Evolutionary conservation across 129 eudicot genomes (phyloP).

Genomic region (Ambrosia trifida): DNA sequence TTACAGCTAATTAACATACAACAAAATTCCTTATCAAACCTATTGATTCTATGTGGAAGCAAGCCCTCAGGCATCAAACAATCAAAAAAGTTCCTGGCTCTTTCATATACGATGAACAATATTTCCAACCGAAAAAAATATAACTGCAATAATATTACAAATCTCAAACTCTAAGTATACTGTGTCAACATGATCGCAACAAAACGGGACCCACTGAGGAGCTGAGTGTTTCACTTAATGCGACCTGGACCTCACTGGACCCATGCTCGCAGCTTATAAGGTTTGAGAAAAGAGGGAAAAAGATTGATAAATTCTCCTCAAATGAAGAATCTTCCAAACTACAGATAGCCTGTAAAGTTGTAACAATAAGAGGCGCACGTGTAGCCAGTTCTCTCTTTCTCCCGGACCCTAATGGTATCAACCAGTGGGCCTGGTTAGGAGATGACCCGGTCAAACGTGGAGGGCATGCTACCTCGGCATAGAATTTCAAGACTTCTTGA

Average conservation of each 20-base stretch:
- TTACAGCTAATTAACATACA: conserved; percentile 42
- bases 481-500: conserved; percentile 66
- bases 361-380: conserved; percentile 79
- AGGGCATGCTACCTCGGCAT: conserved; percentile 52
- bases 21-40: conserved; percentile 36
- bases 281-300: conserved; percentile 73
- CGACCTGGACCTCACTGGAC: conserved; percentile 79
- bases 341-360: conserved; percentile 70
- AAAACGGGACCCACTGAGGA: conserved; percentile 78
- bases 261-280: conserved; percentile 92
- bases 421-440: conserved; percentile 42
- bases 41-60: conserved; percentile 27
- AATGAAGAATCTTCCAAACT: conserved; percentile 67
- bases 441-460: conserved; percentile 37
- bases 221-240: conserved; percentile 74
- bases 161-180: conserved; percentile 16
- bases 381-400: conserved; percentile 78
- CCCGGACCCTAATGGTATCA: conserved; percentile 80
- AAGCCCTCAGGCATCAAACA: conserved; percentile 22
- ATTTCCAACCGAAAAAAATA: conserved; percentile 22
- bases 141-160: conserved; percentile 8
- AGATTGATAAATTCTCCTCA: conserved; percentile 56
- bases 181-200: conserved; percentile 61
- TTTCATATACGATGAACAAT: conserved; percentile 37
- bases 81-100: conserved; percentile 30